Evolutionary conservation across 1,284 basidiomycete genomes (phyloP).

Genomic region (Microbotryomycetes sp.): DNA sequence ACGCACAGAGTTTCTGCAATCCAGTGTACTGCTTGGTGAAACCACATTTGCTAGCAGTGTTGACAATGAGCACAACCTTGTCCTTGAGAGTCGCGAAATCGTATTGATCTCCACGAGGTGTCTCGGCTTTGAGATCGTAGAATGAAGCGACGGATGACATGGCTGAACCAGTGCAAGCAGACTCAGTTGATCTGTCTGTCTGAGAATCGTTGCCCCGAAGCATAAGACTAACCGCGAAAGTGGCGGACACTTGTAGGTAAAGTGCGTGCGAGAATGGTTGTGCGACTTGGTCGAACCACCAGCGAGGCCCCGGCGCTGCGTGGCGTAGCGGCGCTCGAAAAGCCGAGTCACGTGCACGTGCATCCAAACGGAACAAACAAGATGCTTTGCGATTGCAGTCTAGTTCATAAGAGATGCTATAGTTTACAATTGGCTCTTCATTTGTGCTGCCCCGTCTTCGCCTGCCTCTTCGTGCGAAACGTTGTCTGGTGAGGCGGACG

Average conservation of each 20-base stretch:
- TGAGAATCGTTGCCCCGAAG: too few relatives aligned
- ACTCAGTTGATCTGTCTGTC: too few relatives aligned
- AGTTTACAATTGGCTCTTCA: background rate
- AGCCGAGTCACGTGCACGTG: too few relatives aligned
- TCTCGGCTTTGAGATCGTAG: constrained; percentile 45
- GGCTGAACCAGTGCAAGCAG: background rate
- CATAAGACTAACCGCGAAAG: too few relatives aligned
- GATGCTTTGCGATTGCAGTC: too few relatives aligned
- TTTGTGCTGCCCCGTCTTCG: background rate
- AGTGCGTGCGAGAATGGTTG: too few relatives aligned
- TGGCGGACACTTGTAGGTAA: too few relatives aligned
- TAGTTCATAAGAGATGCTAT: too few relatives aligned
- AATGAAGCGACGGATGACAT: constrained; percentile 37
- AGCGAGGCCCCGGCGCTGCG: too few relatives aligned
- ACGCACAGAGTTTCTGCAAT: background rate
- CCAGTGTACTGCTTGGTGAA: constrained; percentile 24
- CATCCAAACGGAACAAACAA: too few relatives aligned
- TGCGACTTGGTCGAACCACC: too few relatives aligned
- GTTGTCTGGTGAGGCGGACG: background rate
- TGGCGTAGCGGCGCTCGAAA: too few relatives aligned
- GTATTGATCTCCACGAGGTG: constrained; percentile 37
- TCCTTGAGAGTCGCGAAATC: constrained; percentile 44
- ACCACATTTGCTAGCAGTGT: constrained; percentile 48
- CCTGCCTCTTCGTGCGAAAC: background rate
- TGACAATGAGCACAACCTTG: constrained; percentile 51